phyloP scores from a whole-genome alignment of 768 basidiomycete species.

The Boletus rubroflammeus region DNA sequence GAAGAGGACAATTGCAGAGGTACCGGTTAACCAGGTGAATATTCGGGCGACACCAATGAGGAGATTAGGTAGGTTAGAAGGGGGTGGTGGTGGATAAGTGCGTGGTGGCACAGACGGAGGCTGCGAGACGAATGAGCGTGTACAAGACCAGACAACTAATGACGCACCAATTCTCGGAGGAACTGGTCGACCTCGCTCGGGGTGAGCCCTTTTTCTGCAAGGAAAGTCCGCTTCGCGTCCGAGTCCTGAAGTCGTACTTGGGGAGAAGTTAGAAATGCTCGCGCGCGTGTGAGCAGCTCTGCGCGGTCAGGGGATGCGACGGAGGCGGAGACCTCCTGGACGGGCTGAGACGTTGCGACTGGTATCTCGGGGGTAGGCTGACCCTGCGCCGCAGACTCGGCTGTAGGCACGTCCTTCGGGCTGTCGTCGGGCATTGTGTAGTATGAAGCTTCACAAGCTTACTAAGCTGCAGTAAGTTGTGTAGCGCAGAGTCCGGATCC shows the following conservation, averaged over 20 bases:
- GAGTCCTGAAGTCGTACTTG: slow-evolving; percentile 58
- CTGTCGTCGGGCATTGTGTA: slow-evolving; percentile 18
- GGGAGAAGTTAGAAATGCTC: slow-evolving; percentile 62
- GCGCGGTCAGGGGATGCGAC: slow-evolving; percentile 26
- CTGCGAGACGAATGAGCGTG: slow-evolving; percentile 18
- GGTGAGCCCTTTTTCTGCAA: slow-evolving; percentile 68
- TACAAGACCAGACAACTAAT: background rate
- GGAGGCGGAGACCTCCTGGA: background rate
- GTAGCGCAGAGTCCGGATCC: no score
- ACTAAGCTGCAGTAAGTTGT: no score
- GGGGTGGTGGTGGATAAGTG: slow-evolving; percentile 66
- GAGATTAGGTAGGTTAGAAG: slow-evolving; percentile 65
- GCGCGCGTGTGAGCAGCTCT: slow-evolving; percentile 53
- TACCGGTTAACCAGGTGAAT: slow-evolving; percentile 63
- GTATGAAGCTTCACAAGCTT: background rate
- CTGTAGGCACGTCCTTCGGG: background rate
- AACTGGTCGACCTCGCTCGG: slow-evolving; percentile 56
- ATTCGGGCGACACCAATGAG: slow-evolving; percentile 59
- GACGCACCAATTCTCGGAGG: slow-evolving; percentile 52
- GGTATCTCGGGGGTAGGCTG: background rate
- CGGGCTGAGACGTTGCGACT: background rate
- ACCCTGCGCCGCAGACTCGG: background rate
- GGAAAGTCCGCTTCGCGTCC: slow-evolving; percentile 56
- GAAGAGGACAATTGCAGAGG: slow-evolving; percentile 54
- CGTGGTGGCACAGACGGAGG: slow-evolving; percentile 61